Base-by-base conservation (phyloP, 1,284 basidiomycete species). In the Thecaphora thlaspeos region DNA sequence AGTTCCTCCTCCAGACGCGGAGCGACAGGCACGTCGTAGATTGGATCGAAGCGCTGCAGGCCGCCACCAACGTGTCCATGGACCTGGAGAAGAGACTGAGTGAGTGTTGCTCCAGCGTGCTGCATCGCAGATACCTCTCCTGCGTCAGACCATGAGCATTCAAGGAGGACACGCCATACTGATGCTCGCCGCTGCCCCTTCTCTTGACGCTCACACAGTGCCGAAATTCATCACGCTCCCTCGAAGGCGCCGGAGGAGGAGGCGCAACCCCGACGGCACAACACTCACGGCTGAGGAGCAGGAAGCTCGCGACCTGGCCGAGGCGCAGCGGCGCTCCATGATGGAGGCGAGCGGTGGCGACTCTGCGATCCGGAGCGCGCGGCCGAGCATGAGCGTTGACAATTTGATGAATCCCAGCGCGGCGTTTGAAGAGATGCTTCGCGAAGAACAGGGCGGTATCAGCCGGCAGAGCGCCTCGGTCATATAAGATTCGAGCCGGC, bases 41-140 rank as follows among this genome's bases (percentile, higher is more conserved):
- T 65, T 94, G 93, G 91, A 94, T 98, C 69, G 94, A 98, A 86
- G 92, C 87, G 14, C 82, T 97, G 51, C 93, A 97, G 81, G 88
- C 92, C 37, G 89, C 90, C 1, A 88, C 90, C n/a, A 95, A 95
- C 78, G 87, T 97, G 43, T 83, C 91, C 2, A 81, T 93, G 50
- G 95, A 98, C 79, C 80, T 98, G 57, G 95, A 97, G 74, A 86
- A 87, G 44, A 84, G 94, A 43, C 83, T 85, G 17, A 73, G 52
- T 55, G 46, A 32, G 48, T 48, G 32, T 7, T 18, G 30, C n/a
- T 38, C 7, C 9, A 7, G 9, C 26, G 26, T 11, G 26, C 5
- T 5, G 26, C 26, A 28, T 5, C 7, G 26, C 26, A 28, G 26
- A 28, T 28, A 11, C 26, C n/a, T n/a, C n/a, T n/a, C n/a, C n/a